These are phyloP conservation scores for Fusarium algeriense DNA, from an alignment of 2,329 filamentous ascomycete species.

Conservation along the genomic window DNA sequence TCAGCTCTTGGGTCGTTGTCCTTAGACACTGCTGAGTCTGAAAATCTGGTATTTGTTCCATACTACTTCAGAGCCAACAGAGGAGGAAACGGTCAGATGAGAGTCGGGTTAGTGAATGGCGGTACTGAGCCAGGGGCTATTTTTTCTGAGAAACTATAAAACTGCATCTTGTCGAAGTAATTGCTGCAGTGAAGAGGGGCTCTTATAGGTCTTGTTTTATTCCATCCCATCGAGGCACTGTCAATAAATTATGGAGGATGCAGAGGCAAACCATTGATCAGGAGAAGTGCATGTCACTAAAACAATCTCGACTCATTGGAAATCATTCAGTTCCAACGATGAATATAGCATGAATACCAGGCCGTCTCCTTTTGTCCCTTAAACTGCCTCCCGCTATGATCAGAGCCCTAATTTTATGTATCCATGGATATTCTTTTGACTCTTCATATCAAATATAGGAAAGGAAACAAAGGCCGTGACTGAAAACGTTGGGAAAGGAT, in stretches of 20 bases:
- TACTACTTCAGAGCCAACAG: constrained; percentile 28
- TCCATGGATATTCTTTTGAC: not conserved
- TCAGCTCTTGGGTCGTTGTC: not conserved
- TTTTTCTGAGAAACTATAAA: constrained; percentile 18
- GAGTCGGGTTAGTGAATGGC: constrained; percentile 28
- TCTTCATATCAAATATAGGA: not conserved
- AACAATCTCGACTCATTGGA: not conserved
- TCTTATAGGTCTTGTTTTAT: not conserved
- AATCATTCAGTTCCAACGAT: not conserved
- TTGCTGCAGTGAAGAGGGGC: too few relatives aligned
- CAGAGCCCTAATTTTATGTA: not conserved
- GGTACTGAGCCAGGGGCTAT: constrained; percentile 5
- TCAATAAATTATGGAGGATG: not conserved
- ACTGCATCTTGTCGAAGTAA: too few relatives aligned
- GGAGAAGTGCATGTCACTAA: not conserved
- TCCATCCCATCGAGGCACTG: too few relatives aligned
- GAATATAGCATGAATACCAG: not conserved
- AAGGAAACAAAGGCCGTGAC: not conserved
- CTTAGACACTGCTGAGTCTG: not conserved
- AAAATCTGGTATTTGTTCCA: constrained; percentile 14
- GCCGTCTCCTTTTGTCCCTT: not conserved
- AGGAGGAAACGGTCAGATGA: constrained; percentile 35
- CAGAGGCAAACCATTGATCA: not conserved
- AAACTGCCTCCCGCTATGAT: not conserved
- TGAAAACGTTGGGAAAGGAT: not conserved